These are phyloP conservation scores for Hydrangea macrophylla DNA, from an alignment of 148 eudicot species.

Conservation along the genomic window DNA sequence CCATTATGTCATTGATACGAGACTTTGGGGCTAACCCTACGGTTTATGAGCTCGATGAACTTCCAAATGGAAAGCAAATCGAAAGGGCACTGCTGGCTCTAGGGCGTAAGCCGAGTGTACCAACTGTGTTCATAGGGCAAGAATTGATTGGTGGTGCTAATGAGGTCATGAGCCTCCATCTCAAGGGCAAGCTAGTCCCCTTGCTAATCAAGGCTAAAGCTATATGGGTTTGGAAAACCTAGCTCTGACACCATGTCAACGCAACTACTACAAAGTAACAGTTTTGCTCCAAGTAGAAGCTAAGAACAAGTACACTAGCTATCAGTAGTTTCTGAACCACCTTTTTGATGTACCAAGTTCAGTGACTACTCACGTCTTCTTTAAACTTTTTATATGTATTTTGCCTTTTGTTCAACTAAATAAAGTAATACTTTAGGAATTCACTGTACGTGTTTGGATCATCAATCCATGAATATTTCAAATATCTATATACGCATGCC, in stretches of 20 bases:
- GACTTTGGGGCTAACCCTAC: slow-evolving; percentile 65
- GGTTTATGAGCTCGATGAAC: slow-evolving; percentile 65
- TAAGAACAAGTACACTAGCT: neutral
- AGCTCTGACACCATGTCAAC: neutral
- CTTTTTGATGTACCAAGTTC: neutral
- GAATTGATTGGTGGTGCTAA: slow-evolving; percentile 68
- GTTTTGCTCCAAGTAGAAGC: neutral
- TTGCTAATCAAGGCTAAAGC: slow-evolving; percentile 67
- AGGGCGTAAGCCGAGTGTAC: slow-evolving; percentile 50
- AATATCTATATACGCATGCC: neutral
- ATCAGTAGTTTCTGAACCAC: neutral
- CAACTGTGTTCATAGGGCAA: slow-evolving; percentile 67
- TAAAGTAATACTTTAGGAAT: neutral
- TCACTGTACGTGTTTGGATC: neutral
- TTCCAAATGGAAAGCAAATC: slow-evolving; percentile 54
- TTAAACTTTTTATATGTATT: neutral
- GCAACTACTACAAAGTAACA: neutral
- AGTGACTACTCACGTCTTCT: neutral
- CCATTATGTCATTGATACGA: slow-evolving; percentile 50
- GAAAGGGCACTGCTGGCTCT: slow-evolving; percentile 44
- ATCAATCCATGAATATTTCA: no score
- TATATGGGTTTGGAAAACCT: slow-evolving; percentile 44
- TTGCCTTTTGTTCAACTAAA: neutral
- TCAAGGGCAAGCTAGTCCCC: slow-evolving; percentile 56
- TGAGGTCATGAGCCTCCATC: slow-evolving; percentile 71